Base-by-base conservation (phyloP, 257 asterid species). In the Gentiana dahurica region DNA sequence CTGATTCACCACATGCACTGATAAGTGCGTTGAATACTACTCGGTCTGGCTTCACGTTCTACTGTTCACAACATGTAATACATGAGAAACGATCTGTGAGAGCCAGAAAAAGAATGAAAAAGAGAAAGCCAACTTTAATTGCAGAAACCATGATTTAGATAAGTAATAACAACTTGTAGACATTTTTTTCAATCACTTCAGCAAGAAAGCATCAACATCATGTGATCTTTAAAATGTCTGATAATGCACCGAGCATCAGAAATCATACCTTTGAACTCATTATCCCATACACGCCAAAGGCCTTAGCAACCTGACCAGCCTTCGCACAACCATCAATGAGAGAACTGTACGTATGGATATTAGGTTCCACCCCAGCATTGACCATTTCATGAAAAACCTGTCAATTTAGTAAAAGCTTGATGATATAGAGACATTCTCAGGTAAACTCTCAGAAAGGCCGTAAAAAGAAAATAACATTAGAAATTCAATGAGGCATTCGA, bases 271-370 rank as follows among this genome's bases (percentile, higher is more conserved):
- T 91, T 62, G 98, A 91, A 73, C 91, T 82, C 76, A 91, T 82
- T 66, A 87, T 85, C 59, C 97, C 98, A 63, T 91, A 91, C 66
- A 95, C 98, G 72, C 98, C 97, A 73, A 91, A 91, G 32, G 98
- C 98, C 85, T 91, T 91, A 54, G 95, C 96, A 66, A 91, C 86
- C 77, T 91, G 98, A 64, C 98, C 98, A 3, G 95, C 97, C 78
- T 85, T 91, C 61, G 97, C 98, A 65, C 98, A 87, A 43, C 98
- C 98, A 81, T 87, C 93, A 68, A 91, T 91, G 65, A 91, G 94
- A 66, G 97, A 86, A 66, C 98, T 84, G 58, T 83, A 91, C 24
- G 98, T 91, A 77, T 91, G 95, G 68, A 81, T 77, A 85, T 85
- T 91, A 61, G 97, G 95, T 75, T 87, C 94, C 59, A 87, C 87